A percentile compares a stretch with the other conserved stretches of the same genome.
phyloP scores from a whole-genome alignment of 495 filamentous ascomycete species.

The Neurospora sp. region DNA sequence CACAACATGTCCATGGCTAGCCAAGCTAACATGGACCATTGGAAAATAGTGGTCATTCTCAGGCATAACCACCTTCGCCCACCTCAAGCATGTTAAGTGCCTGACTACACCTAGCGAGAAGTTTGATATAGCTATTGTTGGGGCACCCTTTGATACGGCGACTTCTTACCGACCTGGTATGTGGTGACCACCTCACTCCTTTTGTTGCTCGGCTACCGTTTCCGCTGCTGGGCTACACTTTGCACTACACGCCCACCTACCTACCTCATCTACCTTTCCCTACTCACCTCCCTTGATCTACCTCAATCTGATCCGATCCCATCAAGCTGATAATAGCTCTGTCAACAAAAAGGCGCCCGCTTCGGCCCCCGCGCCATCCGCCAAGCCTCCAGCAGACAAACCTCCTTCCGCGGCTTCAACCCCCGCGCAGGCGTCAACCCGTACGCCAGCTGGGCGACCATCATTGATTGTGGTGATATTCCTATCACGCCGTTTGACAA shows the following conservation, averaged over 20 bases:
- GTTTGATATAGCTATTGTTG: constrained; percentile 75
- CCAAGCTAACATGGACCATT: neutral
- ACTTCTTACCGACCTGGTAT: constrained; percentile 70
- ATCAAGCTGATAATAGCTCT: too few species aligned
- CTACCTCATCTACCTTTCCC: neutral
- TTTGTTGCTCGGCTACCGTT: too few species aligned
- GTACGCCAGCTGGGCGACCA: constrained; percentile 59
- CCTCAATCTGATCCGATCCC: neutral
- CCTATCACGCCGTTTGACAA: constrained; percentile 76
- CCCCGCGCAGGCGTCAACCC: constrained; percentile 68
- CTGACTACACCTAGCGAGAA: constrained; percentile 52
- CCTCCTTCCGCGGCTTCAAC: constrained; percentile 66
- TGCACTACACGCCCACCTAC: neutral
- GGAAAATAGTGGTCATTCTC: constrained; percentile 57
- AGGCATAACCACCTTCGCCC: constrained; percentile 73
- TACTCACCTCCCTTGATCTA: too few species aligned
- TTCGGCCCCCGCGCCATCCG: constrained; percentile 79
- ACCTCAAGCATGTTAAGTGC: constrained; percentile 64
- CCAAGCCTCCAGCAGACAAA: constrained; percentile 64
- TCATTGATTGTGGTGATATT: constrained; percentile 77
- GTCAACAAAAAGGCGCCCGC: constrained; percentile 68
- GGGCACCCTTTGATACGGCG: constrained; percentile 78
- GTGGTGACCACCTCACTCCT: too few species aligned
- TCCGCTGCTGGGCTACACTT: neutral
- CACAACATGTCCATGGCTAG: too few species aligned